Evolutionary conservation across 2,329 filamentous ascomycete species (phyloP).

Genomic region (Exophiala aquamarina): DNA sequence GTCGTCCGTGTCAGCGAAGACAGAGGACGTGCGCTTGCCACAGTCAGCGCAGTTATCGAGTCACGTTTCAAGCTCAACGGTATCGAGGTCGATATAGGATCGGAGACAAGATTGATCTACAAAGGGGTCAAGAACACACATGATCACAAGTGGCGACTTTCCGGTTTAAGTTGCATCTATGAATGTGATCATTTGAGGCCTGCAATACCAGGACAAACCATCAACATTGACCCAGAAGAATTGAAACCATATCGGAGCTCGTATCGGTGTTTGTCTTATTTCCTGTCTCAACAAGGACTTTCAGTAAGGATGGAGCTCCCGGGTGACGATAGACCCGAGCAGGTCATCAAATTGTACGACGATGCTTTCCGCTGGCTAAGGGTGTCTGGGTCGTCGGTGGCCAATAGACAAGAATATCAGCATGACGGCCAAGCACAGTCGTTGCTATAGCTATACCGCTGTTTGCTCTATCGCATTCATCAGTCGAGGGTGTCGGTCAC

Average conservation of each 20-base stretch:
- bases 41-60: neutral
- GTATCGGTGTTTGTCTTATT: constrained; percentile 1
- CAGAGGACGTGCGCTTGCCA: neutral
- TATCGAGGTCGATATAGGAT: neutral
- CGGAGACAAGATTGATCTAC: constrained; percentile 2
- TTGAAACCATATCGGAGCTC: neutral
- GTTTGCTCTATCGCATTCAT: no score
- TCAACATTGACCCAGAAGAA: neutral
- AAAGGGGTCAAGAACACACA: neutral
- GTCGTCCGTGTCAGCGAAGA: neutral
- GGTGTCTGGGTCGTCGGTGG: no score
- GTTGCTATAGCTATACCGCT: no score
- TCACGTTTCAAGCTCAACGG: neutral
- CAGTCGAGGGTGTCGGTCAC: no score
- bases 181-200: constrained; percentile 1
- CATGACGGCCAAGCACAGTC: no score
- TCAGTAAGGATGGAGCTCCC: constrained; percentile 1
- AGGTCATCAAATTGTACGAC: neutral
- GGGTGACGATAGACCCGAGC: constrained; percentile 5
- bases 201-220: neutral
- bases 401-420: no score
- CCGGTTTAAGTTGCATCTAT: constrained; percentile 2
- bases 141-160: neutral
- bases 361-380: constrained; percentile 4
- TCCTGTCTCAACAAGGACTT: neutral